Evolutionary conservation across 768 basidiomycete genomes (phyloP), one percentile per base, ranked within the genome.

Genomic region (Lepiota venenata): DNA sequence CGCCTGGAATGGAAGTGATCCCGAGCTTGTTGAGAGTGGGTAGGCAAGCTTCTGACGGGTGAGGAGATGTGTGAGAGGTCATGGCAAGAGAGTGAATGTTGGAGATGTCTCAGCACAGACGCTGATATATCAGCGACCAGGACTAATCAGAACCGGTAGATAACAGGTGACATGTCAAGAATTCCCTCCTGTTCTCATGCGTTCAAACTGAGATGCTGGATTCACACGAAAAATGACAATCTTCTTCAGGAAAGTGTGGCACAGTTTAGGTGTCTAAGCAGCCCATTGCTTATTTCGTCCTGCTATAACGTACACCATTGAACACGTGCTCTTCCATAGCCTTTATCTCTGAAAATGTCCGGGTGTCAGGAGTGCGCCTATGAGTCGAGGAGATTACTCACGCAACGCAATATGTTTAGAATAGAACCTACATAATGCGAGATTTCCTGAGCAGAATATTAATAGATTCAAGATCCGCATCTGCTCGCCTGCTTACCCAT

Each of bases 361-460:
- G 35, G 40, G 21, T 5, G 8, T n/a, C 12, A 14, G 25, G 15
- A 11, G 6, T 14, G 21, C 32, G 9, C 44, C 20, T 56, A 48
- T 4, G 29, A 53, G 21, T 49, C 27, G 22, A 44, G n/a, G 18
- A 4, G 20, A 39, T 10, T 1, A 79, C 84, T 62, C 62, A 87
- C 84, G 84, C 44, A 87, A 70, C 0, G 83, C 85, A 36, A 87
- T 39, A 55, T 79, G 78, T 59, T 79, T 84, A 11, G 85, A 84
- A 64, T 81, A 74, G 71, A 82, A 84, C 5, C 84, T 73, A 52
- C 75, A 79, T 52, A 78, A 52, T 1, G 63, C 63, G 42, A 71
- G 61, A 47, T 85, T 85, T 11, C 82, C 79, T 80, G 53, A 18
- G 5, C 14, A 25, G 37, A 32, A 39, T 22, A 22, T 21, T 35